Evolutionary conservation across 495 filamentous ascomycete genomes (phyloP).

Genomic region (Glonium stellatum): DNA sequence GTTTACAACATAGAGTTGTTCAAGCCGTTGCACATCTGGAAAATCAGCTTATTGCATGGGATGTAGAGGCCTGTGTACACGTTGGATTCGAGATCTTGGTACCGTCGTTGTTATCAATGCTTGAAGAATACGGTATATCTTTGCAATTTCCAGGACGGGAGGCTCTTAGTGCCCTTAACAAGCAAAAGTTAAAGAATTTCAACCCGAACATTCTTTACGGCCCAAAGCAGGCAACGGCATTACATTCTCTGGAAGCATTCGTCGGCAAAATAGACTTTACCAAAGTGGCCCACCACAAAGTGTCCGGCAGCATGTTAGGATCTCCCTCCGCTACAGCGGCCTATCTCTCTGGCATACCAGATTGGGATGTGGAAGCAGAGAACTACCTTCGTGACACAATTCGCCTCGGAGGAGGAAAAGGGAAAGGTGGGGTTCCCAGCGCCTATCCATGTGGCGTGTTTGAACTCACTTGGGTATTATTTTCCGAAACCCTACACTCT

Average conservation of each 20-base stretch:
- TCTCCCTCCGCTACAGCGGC: conserved; percentile 45
- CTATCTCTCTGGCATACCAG: conserved; percentile 37
- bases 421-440: conserved; percentile 10
- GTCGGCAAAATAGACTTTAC: conserved; percentile 41
- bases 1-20: conserved; percentile 3
- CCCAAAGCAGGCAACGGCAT: conserved; percentile 21
- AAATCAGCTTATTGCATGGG: conserved; percentile 28
- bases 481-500: no score
- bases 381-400: conserved; percentile 3
- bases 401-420: neutral
- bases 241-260: conserved; percentile 45
- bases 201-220: conserved; percentile 29
- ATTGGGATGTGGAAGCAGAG: conserved; percentile 39
- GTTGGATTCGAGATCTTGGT: conserved; percentile 41
- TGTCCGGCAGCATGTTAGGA: conserved; percentile 38
- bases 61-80: conserved; percentile 25
- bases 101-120: conserved; percentile 25
- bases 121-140: conserved; percentile 18
- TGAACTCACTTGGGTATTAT: conserved; percentile 12
- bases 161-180: conserved; percentile 15
- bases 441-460: conserved; percentile 11
- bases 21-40: conserved; percentile 19
- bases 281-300: conserved; percentile 38
- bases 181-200: conserved; percentile 33
- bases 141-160: conserved; percentile 25